These are phyloP conservation scores for Cladochytrium tenue DNA, from an alignment of 371 early-diverging fungal species.

Conservation along the genomic window DNA sequence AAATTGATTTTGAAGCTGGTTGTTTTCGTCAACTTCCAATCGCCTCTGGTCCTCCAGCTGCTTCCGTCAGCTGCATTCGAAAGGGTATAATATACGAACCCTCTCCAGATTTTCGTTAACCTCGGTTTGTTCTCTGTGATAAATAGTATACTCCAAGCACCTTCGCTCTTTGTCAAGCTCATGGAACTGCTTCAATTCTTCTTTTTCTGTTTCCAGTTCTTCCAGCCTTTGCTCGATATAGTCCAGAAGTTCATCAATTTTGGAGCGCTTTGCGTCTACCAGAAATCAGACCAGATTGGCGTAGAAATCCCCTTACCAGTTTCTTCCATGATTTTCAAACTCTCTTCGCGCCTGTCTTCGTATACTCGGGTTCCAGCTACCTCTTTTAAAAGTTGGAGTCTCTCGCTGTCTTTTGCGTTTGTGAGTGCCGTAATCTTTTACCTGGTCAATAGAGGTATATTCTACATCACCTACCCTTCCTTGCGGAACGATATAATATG, in stretches of 20 bases:
- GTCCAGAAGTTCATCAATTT: constrained; percentile 86
- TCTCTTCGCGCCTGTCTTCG: constrained; percentile 90
- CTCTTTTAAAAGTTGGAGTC: constrained; percentile 91
- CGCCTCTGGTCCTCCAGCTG: constrained; percentile 38
- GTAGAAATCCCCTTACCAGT: constrained; percentile 59
- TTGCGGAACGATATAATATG: constrained; percentile 99
- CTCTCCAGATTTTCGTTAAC: constrained; percentile 74
- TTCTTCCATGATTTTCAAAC: constrained; percentile 90
- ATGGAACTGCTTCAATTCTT: constrained; percentile 85
- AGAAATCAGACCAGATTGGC: background rate
- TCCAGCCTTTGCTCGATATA: constrained; percentile 86
- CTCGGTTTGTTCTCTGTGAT: constrained; percentile 83
- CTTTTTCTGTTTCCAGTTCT: constrained; percentile 92
- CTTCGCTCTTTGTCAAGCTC: constrained; percentile 83
- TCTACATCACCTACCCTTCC: constrained; percentile 72
- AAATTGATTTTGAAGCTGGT: constrained; percentile 28
- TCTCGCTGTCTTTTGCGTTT: constrained; percentile 88
- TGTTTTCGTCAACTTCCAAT: constrained; percentile 32
- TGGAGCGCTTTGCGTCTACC: constrained; percentile 77
- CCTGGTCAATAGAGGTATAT: background rate
- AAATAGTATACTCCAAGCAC: constrained; percentile 89
- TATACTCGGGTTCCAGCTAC: constrained; percentile 98
- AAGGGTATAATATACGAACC: constrained; percentile 16
- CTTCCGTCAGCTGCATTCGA: constrained; percentile 9
- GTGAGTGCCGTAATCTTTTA: constrained; percentile 84